Evolutionary conservation across 2,329 filamentous ascomycete genomes (phyloP).

Genomic region (Mycosphaerella sp.): DNA sequence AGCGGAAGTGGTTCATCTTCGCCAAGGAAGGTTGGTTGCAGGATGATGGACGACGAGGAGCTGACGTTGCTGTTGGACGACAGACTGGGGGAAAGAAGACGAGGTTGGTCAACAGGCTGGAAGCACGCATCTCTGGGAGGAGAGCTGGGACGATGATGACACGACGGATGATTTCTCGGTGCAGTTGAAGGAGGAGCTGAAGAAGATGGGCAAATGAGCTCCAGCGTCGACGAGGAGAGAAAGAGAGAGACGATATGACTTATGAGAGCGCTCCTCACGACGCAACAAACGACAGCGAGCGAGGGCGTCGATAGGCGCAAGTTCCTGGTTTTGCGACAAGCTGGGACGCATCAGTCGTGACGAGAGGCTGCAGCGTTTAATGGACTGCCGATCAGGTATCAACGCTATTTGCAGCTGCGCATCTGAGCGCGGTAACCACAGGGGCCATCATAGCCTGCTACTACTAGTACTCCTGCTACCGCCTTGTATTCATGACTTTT

Average conservation of each 20-base stretch:
- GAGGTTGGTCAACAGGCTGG: slow-evolving; percentile 61
- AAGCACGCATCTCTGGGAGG: slow-evolving; percentile 82
- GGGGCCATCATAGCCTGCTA: slow-evolving; percentile 8
- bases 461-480: background rate
- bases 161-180: slow-evolving; percentile 93
- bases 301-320: background rate
- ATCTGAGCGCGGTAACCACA: background rate
- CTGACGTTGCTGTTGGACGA: background rate
- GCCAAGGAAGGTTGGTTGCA: too few relatives aligned
- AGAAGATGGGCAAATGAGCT: slow-evolving; percentile 71
- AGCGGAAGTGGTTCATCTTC: too few relatives aligned
- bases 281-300: background rate
- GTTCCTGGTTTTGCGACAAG: background rate
- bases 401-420: background rate
- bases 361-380: background rate
- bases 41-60: too few relatives aligned
- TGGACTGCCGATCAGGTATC: background rate
- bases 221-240: background rate
- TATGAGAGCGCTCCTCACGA: background rate
- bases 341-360: background rate
- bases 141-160: slow-evolving; percentile 99
- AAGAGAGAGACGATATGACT: background rate
- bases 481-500: slow-evolving; percentile 23
- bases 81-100: slow-evolving; percentile 91
- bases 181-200: slow-evolving; percentile 89